A percentile compares a stretch with the other conserved stretches of the same genome.
These are phyloP conservation scores for Trichomonascaceae sp. DNA, from an alignment of 1,139 yeast genomes.

Conservation along the genomic window DNA sequence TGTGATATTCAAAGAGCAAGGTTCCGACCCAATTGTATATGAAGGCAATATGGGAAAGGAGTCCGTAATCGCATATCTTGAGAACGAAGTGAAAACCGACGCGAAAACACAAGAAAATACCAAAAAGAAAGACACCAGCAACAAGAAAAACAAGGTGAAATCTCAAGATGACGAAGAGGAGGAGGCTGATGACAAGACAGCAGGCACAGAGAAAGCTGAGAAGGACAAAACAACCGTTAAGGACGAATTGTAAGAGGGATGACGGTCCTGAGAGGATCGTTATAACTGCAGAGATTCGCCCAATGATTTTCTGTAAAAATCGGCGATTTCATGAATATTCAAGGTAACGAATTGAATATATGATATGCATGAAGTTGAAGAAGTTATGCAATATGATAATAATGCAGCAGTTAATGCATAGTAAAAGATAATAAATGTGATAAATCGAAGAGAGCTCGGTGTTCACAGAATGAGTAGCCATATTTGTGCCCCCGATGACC, in stretches of 20 bases:
- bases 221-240: background rate
- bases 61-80: slow-evolving; percentile 23
- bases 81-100: background rate
- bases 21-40: slow-evolving; percentile 22
- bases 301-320: background rate
- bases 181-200: background rate
- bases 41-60: slow-evolving; percentile 32
- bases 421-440: too few species aligned
- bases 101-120: background rate
- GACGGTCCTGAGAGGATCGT: background rate
- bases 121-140: background rate
- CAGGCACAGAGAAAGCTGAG: background rate
- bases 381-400: too few species aligned
- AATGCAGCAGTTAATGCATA: background rate
- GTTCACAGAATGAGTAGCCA: too few species aligned
- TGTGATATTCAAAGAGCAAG: slow-evolving; percentile 26
- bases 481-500: too few species aligned
- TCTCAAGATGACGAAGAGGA: background rate
- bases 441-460: too few species aligned
- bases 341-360: too few species aligned
- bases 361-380: background rate
- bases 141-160: background rate
- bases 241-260: background rate
- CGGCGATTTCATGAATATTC: background rate
- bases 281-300: background rate